phyloP scores from a whole-genome alignment of 2,329 filamentous ascomycete species.

The Pseudogymnoascus sp. region DNA sequence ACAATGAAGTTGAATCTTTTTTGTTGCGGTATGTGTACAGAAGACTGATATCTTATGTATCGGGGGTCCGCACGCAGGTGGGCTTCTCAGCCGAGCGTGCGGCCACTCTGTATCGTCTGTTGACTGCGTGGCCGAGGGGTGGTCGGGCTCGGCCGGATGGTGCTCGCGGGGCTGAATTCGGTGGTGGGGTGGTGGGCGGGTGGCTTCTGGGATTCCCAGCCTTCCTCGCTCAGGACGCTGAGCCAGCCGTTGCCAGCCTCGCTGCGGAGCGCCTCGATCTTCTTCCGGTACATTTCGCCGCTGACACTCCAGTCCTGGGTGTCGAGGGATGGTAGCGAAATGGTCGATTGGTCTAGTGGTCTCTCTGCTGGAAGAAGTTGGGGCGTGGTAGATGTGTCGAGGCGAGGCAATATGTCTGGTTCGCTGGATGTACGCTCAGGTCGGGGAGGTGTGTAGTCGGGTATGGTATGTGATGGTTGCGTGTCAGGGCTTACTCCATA shows the following conservation, averaged over 20 bases:
- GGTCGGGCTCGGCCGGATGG: slow-evolving; percentile 23
- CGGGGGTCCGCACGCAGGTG: neutral
- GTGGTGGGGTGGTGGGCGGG: slow-evolving; percentile 19
- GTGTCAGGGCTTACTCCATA: slow-evolving; percentile 27
- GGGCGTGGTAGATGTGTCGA: slow-evolving; percentile 24
- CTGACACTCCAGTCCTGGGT: slow-evolving; percentile 55
- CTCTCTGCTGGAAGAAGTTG: slow-evolving; percentile 24
- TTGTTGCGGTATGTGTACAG: neutral
- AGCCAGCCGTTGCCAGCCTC: slow-evolving; percentile 85
- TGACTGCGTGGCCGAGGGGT: slow-evolving; percentile 26
- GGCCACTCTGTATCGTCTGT: slow-evolving; percentile 28
- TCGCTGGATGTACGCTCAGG: slow-evolving; percentile 21
- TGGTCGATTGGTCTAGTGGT: slow-evolving; percentile 19
- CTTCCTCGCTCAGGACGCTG: slow-evolving; percentile 74
- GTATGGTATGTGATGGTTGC: slow-evolving; percentile 21
- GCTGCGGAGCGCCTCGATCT: slow-evolving; percentile 76
- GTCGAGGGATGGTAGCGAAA: slow-evolving; percentile 21
- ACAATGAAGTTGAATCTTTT: slow-evolving; percentile 7
- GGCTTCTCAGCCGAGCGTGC: slow-evolving; percentile 25
- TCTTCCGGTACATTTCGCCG: slow-evolving; percentile 75
- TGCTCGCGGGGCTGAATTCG: slow-evolving; percentile 24
- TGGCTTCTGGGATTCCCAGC: slow-evolving; percentile 40
- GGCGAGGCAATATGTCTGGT: slow-evolving; percentile 20
- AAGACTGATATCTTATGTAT: slow-evolving; percentile 3
- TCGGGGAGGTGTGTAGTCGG: slow-evolving; percentile 25